Conservation (phyloP, 1,284 basidiomycete genomes). For the Rhodotorula sp. region DNA sequence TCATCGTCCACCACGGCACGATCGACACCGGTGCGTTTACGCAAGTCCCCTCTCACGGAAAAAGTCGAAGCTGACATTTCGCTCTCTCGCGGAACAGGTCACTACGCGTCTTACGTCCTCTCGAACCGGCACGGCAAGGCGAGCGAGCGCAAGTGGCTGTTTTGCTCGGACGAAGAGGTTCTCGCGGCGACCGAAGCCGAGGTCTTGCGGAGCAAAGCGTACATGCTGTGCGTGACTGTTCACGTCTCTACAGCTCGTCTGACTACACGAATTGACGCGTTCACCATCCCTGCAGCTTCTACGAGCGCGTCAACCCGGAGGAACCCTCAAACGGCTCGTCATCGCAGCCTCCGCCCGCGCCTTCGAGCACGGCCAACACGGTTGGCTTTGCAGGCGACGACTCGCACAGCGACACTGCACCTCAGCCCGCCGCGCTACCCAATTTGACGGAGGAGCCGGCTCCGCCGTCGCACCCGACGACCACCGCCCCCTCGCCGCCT, state of each 20-base stretch:
- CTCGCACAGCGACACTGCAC: neutral
- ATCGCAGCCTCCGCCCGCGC: neutral
- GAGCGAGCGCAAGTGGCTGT: conserved; percentile 73
- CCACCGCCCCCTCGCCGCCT: neutral
- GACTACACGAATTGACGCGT: neutral
- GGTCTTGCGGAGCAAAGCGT: conserved; percentile 83
- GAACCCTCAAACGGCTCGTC: too few species aligned
- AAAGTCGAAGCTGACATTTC: neutral
- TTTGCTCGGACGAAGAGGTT: conserved; percentile 76
- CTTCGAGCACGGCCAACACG: neutral
- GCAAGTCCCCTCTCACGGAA: conserved; percentile 57
- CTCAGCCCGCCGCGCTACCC: neutral
- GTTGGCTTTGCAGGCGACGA: neutral
- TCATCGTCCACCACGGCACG: conserved; percentile 86
- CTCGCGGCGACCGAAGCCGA: conserved; percentile 76
- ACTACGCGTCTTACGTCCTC: conserved; percentile 34
- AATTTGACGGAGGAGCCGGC: neutral
- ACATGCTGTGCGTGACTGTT: conserved; percentile 60
- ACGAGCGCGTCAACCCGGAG: conserved; percentile 14
- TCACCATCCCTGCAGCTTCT: conserved; percentile 12
- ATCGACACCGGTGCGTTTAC: conserved; percentile 65
- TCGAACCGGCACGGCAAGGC: conserved; percentile 37
- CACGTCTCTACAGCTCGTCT: neutral
- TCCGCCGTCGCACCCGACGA: neutral
- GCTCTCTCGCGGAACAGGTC: conserved; percentile 6